phyloP scores from a whole-genome alignment of 2,329 filamentous ascomycete species.

The Trichoderma koningii region DNA sequence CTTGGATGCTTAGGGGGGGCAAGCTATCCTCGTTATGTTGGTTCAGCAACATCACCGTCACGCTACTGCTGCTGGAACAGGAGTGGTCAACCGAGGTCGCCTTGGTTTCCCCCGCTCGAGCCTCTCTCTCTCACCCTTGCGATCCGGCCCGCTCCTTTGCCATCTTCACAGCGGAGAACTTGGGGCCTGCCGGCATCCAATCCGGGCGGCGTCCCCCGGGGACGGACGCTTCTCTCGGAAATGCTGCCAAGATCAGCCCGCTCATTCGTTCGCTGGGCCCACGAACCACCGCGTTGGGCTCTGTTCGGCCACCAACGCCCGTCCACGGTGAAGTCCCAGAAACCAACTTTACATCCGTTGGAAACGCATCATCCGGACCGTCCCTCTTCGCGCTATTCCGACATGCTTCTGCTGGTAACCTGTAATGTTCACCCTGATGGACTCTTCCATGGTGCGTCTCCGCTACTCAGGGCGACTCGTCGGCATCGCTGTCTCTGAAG shows the following conservation, averaged over 20 bases:
- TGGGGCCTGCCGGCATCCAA: neutral
- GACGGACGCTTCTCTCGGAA: neutral
- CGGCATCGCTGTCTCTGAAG: neutral
- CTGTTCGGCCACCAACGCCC: neutral
- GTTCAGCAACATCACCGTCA: neutral
- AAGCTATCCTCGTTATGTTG: neutral
- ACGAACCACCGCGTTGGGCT: neutral
- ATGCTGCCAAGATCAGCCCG: neutral
- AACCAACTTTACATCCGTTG: neutral
- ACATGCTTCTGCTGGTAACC: neutral
- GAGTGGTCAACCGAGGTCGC: neutral
- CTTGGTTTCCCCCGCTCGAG: constrained; percentile 1
- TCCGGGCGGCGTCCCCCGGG: neutral
- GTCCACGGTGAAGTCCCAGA: neutral
- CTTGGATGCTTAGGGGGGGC: neutral
- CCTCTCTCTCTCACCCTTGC: neutral
- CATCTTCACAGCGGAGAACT: constrained; percentile 16
- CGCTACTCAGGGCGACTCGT: neutral
- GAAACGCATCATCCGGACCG: constrained; percentile 15
- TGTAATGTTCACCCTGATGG: neutral
- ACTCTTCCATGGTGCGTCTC: neutral
- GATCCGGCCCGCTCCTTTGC: constrained; percentile 15
- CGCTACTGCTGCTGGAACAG: neutral
- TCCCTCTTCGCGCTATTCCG: constrained; percentile 10
- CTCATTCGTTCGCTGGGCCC: neutral